A percentile compares a stretch with the other conserved stretches of the same genome.
These are phyloP conservation scores for Austropuccinia psidii DNA, from an alignment of 1,284 basidiomycete genomes.

Conservation along the genomic window DNA sequence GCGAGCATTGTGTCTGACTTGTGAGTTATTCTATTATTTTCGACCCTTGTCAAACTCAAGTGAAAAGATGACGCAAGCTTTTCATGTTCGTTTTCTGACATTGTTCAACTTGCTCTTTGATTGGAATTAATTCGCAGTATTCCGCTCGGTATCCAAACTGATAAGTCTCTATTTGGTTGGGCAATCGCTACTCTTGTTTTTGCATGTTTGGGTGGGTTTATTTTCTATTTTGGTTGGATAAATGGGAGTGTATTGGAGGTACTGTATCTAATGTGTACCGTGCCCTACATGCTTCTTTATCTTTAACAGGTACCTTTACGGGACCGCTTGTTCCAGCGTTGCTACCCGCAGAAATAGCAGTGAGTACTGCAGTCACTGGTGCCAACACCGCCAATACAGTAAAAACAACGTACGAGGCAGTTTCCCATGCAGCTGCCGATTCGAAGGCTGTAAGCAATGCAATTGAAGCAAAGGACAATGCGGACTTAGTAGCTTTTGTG, in stretches of 20 bases:
- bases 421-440: neutral
- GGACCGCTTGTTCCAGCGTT: conserved; percentile 1
- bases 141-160: neutral
- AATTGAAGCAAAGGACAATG: neutral
- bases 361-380: neutral
- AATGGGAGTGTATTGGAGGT: no score
- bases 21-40: neutral
- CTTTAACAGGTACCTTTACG: neutral
- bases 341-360: neutral
- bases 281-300: no score
- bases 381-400: neutral
- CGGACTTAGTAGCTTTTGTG: neutral
- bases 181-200: conserved; percentile 26
- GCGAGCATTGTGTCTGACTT: conserved; percentile 26
- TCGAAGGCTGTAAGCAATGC: neutral
- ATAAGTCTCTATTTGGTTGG: conserved; percentile 12
- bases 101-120: neutral
- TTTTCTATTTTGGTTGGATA: neutral
- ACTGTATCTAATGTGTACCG: no score
- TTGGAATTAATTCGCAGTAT: neutral
- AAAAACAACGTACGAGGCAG: no score
- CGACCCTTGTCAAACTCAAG: neutral
- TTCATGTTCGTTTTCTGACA: neutral
- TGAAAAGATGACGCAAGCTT: no score
- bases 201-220: neutral